Evolutionary conservation across 225 moss, liverwort and hornwort genomes (phyloP).

Genomic region (Bryoerythrophyllum caledonicum): DNA sequence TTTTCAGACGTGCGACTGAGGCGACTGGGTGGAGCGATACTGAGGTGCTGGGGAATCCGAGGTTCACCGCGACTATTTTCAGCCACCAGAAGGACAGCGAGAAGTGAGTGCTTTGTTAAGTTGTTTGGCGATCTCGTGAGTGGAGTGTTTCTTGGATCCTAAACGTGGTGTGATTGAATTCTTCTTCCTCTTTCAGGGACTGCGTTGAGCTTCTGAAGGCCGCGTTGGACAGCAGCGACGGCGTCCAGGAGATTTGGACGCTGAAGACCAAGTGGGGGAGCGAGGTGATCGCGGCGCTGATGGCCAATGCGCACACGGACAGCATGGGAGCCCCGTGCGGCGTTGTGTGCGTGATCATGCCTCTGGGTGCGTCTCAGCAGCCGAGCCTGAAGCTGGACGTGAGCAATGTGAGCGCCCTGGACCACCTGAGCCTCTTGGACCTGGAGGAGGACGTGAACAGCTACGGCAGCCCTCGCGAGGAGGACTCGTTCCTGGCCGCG

Average conservation of each 20-base stretch:
- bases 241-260: conserved; percentile 41
- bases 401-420: conserved; percentile 45
- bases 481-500: conserved; percentile 49
- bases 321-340: conserved; percentile 21
- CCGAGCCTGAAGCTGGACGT: conserved; percentile 38
- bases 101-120: conserved; percentile 30
- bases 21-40: conserved; percentile 49
- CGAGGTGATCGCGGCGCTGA: conserved; percentile 31
- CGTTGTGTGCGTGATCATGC: conserved; percentile 47
- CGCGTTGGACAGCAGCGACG: conserved; percentile 31
- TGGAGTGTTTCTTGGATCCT: neutral
- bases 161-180: neutral
- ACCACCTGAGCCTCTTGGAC: conserved; percentile 45
- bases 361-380: conserved; percentile 16
- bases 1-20: conserved; percentile 44
- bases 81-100: conserved; percentile 31
- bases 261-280: conserved; percentile 61
- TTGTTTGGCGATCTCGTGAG: neutral
- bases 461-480: conserved; percentile 54
- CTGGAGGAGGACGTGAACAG: conserved; percentile 45
- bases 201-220: conserved; percentile 45
- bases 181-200: conserved; percentile 31
- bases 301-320: conserved; percentile 36
- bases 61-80: conserved; percentile 46
- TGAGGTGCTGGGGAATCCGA: conserved; percentile 46